phyloP scores from a whole-genome alignment of 495 filamentous ascomycete species.

The Tuber borchii region DNA sequence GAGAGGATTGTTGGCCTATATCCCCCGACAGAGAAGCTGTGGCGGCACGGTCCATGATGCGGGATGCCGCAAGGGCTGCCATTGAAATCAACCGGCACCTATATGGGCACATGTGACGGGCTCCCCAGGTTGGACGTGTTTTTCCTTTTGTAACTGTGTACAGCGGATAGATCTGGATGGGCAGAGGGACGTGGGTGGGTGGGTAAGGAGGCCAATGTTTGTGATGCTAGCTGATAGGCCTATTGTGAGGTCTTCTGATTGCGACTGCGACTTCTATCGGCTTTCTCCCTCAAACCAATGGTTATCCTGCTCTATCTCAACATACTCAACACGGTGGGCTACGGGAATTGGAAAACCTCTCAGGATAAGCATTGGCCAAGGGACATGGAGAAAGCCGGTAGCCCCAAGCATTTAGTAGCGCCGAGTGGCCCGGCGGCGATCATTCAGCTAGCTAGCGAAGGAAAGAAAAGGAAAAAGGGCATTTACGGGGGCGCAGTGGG shows the following conservation, averaged over 20 bases:
- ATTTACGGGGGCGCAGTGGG: not conserved
- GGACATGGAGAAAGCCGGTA: not conserved
- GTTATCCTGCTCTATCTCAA: not conserved
- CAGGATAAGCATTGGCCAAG: not conserved
- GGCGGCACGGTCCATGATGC: not conserved
- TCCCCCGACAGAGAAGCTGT: not conserved
- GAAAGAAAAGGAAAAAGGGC: not conserved
- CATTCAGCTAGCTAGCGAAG: not conserved
- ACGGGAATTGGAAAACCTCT: not conserved
- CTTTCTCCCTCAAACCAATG: not conserved
- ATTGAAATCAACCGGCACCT: not conserved
- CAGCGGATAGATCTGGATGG: not conserved
- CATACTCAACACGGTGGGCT: not conserved
- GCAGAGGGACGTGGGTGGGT: not conserved
- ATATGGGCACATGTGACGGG: not conserved
- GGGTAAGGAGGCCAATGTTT: not conserved
- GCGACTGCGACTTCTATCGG: not conserved
- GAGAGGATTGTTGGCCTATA: not conserved
- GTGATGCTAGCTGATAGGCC: not conserved
- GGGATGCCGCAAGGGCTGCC: not conserved
- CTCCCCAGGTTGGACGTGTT: not conserved
- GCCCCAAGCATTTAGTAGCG: not conserved
- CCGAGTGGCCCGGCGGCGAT: not conserved
- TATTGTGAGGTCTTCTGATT: not conserved
- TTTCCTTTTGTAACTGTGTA: not conserved